Base-by-base conservation (phyloP, 2,329 filamentous ascomycete genomes). In the Raffaelea arxii region DNA sequence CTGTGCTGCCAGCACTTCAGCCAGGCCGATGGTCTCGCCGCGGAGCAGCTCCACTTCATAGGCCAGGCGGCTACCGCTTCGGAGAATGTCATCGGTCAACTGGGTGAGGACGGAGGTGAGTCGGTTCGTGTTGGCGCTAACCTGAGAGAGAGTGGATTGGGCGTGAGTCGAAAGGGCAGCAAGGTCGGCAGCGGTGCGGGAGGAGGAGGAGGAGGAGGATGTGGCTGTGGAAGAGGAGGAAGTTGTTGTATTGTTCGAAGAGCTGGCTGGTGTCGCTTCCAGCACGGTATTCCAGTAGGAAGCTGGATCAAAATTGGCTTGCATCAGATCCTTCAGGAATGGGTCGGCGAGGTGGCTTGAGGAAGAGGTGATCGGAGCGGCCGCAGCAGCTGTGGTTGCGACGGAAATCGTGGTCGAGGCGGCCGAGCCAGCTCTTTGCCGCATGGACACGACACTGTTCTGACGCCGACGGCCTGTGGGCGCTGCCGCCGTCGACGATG, bases 41-140 rank as follows among this genome's bases (percentile, higher is more conserved):
- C 89, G 79, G 42, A 97, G 65, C 18, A 97, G 77, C 64, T 97
- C 91, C 19, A 97, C 91, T 65, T 97, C 87, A 59, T 98, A 98
- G 19, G 90, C 88, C 48, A 98, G 69, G 4, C 91, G 77, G 53
- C 86, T 88, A 23, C 90, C 87, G 58, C 87, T 90, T 48, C 92
- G 79, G 51, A 98, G 66, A 52, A 98, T 97, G 55, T 97, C 92
- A 63, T 98, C 91, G 11, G 92, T 96, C 49, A 97, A 71, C 58
- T 91, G 83, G 25, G 89, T 95, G 48, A 98, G 74, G 40, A 82
- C 86, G 46, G 75, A 80, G 14, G 89, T 88, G 7, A 96, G 70
- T 40, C 89, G 78, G 18, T 87, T 84, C 2, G 89, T 94, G 61
- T 96, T 88, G 9, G 87, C 84, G 59, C 86, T 94, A 58, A 97